Base-by-base conservation (phyloP, 1,284 basidiomycete genomes). In the Grifola frondosa region DNA sequence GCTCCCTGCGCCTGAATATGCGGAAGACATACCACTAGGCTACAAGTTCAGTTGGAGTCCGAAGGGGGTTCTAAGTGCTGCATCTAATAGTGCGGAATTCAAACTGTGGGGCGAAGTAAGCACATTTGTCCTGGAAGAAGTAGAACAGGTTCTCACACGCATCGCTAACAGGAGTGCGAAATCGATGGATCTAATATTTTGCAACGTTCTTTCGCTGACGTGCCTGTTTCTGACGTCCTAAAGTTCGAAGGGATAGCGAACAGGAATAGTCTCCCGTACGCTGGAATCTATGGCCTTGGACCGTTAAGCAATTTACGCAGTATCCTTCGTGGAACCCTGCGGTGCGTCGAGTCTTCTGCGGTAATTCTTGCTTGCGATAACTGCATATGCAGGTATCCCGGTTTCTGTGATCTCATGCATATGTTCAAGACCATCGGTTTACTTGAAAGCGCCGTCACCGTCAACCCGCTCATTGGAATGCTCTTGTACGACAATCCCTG, bases 21-120 rank as follows among this genome's bases (percentile, higher is more conserved):
- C 68, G 40, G 66, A 65, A 37, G 78, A 77, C 24, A 81, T 80
- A 10, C 81, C 92, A 3, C 69, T 96, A 13, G 81, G 87, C 23
- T 97, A 97, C 67, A 97, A 97, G 65, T 98, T 97, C 64, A 94
- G 91, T 48, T 97, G 94, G 95, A 90, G 84, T 43, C 94, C 95
- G 2, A 78, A 83, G 49, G 94, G 91, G 1, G 93, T 96, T 3
- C 69, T 98, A 29, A 80, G 78, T 12, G 94, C 94, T 1, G 87
- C 91, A 0, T 68, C 84, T 49, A 95, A 96, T 59, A 67, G 74
- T 0, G 94, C 94, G 7, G 65, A 64, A 47, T 97, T 86, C 68
- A 77, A 80, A 57, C 67, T 93, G 13, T 59, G 72, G 28, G 72
- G 74, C 4, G 57, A 80, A 64, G 84, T 87, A 51, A 30, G 70